phyloP scores from a whole-genome alignment of 257 asterid genomes.

The Coffea canephora region DNA sequence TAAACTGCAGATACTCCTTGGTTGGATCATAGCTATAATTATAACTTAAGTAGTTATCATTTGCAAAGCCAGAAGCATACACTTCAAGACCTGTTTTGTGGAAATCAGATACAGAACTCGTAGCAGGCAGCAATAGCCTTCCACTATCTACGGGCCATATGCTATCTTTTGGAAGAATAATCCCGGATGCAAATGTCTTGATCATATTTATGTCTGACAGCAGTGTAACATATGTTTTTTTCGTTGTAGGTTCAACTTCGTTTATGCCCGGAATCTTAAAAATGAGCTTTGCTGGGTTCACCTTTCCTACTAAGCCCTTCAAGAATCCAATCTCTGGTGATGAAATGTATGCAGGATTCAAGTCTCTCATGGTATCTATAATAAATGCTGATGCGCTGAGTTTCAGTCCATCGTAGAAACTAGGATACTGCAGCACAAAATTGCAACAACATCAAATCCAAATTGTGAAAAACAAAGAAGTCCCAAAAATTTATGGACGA shows the following conservation, averaged over 20 bases:
- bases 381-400: slow-evolving; percentile 41
- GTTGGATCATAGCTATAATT: slow-evolving; percentile 87
- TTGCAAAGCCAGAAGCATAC: slow-evolving; percentile 76
- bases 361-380: slow-evolving; percentile 17
- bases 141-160: slow-evolving; percentile 61
- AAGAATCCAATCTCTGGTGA: slow-evolving; percentile 92
- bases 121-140: slow-evolving; percentile 55
- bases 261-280: slow-evolving; percentile 41
- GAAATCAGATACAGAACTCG: slow-evolving; percentile 70
- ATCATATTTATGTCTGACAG: slow-evolving; percentile 45
- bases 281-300: slow-evolving; percentile 54
- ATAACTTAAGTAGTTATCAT: slow-evolving; percentile 59
- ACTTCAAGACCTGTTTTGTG: slow-evolving; percentile 73
- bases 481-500: not conserved
- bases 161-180: slow-evolving; percentile 75
- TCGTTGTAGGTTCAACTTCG: slow-evolving; percentile 64
- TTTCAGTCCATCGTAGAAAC: slow-evolving; percentile 68
- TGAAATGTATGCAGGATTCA: slow-evolving; percentile 68
- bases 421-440: slow-evolving; percentile 48
- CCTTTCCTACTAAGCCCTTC: slow-evolving; percentile 47
- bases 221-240: slow-evolving; percentile 47
- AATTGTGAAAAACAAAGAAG: not conserved
- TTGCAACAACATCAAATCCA: not conserved
- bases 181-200: slow-evolving; percentile 73
- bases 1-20: slow-evolving; percentile 64